Evolutionary conservation across 768 basidiomycete species (phyloP), one percentile per base, ranked within the genome.

Genomic region (Calocybe indica): DNA sequence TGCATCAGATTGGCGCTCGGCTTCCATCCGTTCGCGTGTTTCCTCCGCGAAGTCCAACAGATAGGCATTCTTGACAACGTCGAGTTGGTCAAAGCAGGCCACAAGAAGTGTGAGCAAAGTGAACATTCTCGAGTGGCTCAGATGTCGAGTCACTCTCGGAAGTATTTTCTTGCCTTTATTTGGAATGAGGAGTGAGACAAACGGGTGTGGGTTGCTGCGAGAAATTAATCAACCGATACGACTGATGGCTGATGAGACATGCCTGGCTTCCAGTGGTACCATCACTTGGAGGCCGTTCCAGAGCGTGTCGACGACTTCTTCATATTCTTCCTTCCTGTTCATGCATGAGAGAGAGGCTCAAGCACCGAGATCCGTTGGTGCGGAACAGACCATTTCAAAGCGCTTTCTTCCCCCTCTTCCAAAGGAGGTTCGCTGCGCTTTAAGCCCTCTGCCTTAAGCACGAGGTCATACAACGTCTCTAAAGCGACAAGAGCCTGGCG

Each of bases 201-300:
- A 97, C 2, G 96, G 96, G 69, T 99, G 96, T 2, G 95, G 95
- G 52, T 88, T 77, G 62, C 94, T 94, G 55, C 1, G 42, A 44
- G 15, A 5, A 12, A 47, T 41, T 7, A 12, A 41, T 5, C 36
- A 29, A 46, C 43, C 12, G 28, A n/a, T 33, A 28, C 31, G 29
- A 36, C 40, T 8, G 38, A 15, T 14, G 11, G 35, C 53, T 15
- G 35, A 33, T 13, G 39, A n/a, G 37, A 52, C 71, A 35, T 52
- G 92, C 93, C 92, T 93, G n/a, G 88, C 87, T 61, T 93, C 93
- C 12, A 98, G 77, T 36, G 92, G 92, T 5, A 89, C 83, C 73
- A 89, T 85, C n/a, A 98, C 89, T 55, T 83, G 75, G 28, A 95
- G 64, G 31, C 79, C 80, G 48, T 80, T 74, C 90, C 92, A 99